phyloP scores from a whole-genome alignment of 2,329 filamentous ascomycete genomes.

The Dactylellina leptospora region DNA sequence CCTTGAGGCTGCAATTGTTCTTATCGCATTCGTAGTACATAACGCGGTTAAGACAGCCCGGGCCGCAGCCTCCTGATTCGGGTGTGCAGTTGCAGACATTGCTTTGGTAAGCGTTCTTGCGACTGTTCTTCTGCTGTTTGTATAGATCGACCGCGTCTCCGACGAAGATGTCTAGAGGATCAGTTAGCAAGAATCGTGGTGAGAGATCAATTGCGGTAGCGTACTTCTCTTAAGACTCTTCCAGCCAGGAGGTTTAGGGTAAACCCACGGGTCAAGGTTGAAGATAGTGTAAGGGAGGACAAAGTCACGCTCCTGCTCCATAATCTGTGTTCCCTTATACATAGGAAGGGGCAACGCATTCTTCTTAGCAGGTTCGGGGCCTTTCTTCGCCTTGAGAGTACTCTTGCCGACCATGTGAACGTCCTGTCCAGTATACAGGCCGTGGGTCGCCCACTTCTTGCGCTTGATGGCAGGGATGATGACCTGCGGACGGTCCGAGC shows the following conservation, averaged over 20 bases:
- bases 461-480: constrained; percentile 55
- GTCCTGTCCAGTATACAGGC: constrained; percentile 85
- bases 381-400: constrained; percentile 63
- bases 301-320: constrained; percentile 80
- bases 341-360: constrained; percentile 75
- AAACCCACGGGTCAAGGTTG: constrained; percentile 81
- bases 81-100: constrained; percentile 74
- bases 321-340: constrained; percentile 75
- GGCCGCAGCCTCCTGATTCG: constrained; percentile 78
- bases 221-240: constrained; percentile 88
- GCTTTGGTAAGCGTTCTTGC: constrained; percentile 64
- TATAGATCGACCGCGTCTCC: constrained; percentile 81
- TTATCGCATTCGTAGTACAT: constrained; percentile 98
- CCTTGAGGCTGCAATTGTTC: constrained; percentile 80
- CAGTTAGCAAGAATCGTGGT: too few relatives aligned
- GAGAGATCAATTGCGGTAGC: too few relatives aligned
- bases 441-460: constrained; percentile 83
- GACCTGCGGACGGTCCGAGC: constrained; percentile 45
- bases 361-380: constrained; percentile 61
- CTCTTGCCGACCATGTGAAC: constrained; percentile 56
- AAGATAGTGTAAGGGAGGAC: constrained; percentile 90
- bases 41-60: constrained; percentile 90
- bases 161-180: constrained; percentile 94
- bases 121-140: constrained; percentile 81
- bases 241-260: constrained; percentile 93